Evolutionary conservation across 148 eudicot species (phyloP), one percentile per base, ranked within the genome.

Genomic region (Rhododendron williamsianum): DNA sequence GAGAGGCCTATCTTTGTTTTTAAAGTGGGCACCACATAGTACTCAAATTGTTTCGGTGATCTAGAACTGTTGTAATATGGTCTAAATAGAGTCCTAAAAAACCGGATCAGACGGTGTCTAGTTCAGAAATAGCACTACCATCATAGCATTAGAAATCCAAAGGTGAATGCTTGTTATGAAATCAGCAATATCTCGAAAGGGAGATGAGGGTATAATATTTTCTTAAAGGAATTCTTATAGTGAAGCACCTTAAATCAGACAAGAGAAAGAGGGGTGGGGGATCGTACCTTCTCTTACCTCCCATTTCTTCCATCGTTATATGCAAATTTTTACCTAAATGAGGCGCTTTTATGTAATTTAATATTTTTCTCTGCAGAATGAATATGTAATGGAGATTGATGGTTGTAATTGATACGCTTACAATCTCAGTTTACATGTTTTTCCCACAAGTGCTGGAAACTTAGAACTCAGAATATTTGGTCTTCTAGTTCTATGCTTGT

Each of bases 51-150:
- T 30, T 30, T 71, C 1, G 41, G 38, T 30, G 21, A 71, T 71
- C 8, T 71, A 4, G 8, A 71, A 33, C 41, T 71, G 76, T 30
- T 71, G 19, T 30, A 71, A 9, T 35, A 71, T 33, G 76, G 41
- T 71, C 76, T 71, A 71, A 12, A 27, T 71, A 71, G 56, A 79
- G 49, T 27, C 36, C 60, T 79, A 48, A 49, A 49, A 15, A 3
- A 11, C 81, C 0, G 23, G 81, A 79, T n/a, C 38, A 2, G 36
- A 43, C 0, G 23, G 2, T 23, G 6, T 77, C 52, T 9, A 21
- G 11, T 77, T 43, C 80, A 77, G n/a, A 23, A n/a, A 78, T 46
- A 78, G 56, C 81, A 78, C 56, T 41, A 46, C 81, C 35, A 78
- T 46, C 25, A 38, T 23, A 76, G 10, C 46, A 36, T 41, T 30